Conservation (phyloP, 805 yeast species). For the Starmerella bombi region DNA sequence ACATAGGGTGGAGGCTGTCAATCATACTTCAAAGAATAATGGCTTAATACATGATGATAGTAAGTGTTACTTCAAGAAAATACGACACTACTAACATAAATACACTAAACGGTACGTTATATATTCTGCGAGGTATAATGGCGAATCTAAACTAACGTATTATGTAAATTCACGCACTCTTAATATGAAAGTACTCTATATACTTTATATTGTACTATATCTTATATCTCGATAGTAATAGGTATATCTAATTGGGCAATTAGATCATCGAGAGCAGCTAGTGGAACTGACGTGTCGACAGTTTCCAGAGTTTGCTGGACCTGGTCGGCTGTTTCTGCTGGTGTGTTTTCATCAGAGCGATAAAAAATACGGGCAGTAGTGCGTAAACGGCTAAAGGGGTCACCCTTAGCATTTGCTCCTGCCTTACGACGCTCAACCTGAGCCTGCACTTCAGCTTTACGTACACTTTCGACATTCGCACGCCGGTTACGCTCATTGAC, state of each 20-base stretch:
- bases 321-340: conserved; percentile 5
- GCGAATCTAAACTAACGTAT: no score
- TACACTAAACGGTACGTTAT: no score
- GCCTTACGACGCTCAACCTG: conserved; percentile 39
- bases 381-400: conserved; percentile 83
- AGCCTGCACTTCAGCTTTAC: conserved; percentile 63
- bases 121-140: no score
- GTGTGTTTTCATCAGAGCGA: conserved; percentile 26
- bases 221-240: conserved; percentile 26
- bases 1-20: no score
- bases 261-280: conserved; percentile 27
- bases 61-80: no score
- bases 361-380: conserved; percentile 80
- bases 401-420: conserved; percentile 28
- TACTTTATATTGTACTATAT: no score
- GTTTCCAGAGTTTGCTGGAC: conserved; percentile 3
- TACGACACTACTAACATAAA: no score
- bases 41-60: no score
- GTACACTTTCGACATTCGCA: conserved; percentile 59
- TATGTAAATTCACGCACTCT: no score
- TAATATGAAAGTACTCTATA: no score
- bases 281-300: conserved; percentile 11
- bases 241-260: conserved; percentile 29
- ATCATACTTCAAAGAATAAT: no score
- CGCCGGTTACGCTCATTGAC: conserved; percentile 79